Evolutionary conservation across 345 rosid species (phyloP).

Genomic region (Eucalyptus camaldulensis): DNA sequence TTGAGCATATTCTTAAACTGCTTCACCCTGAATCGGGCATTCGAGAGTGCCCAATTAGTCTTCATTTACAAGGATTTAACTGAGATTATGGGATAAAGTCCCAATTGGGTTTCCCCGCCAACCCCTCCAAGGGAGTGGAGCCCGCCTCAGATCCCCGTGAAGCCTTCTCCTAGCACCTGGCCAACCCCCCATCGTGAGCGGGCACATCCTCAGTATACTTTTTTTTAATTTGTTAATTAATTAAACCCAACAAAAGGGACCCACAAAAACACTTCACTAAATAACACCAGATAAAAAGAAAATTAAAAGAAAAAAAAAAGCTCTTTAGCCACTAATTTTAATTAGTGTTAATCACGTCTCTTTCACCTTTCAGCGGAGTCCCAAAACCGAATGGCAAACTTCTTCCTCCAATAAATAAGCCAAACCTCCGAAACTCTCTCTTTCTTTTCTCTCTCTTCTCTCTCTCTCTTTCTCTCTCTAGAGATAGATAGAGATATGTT

Average conservation of each 20-base stretch:
- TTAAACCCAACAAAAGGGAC: not conserved
- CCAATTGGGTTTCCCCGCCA: too few relatives aligned
- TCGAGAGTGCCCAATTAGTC: rapidly evolving
- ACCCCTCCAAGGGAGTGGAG: too few relatives aligned
- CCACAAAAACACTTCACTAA: not conserved
- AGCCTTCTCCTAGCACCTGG: too few relatives aligned
- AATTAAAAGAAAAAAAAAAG: too few relatives aligned
- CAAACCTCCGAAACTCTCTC: not conserved
- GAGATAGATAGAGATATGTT: slow-evolving; percentile 14
- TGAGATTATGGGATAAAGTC: too few relatives aligned
- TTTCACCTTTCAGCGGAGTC: not conserved
- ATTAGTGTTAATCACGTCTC: not conserved
- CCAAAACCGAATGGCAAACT: not conserved
- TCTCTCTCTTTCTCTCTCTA: not conserved
- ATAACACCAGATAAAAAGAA: not conserved
- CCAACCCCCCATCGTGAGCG: too few relatives aligned
- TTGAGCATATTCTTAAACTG: too few relatives aligned
- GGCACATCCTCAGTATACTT: rapidly evolving
- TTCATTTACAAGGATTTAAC: too few relatives aligned
- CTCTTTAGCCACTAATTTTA: not conserved
- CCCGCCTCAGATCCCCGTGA: too few relatives aligned
- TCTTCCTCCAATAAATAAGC: not conserved
- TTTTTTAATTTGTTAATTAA: not conserved
- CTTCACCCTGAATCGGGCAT: too few relatives aligned
- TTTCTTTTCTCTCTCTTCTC: too few relatives aligned